phyloP scores from a whole-genome alignment of 2,329 filamentous ascomycete species.

The Stachybotrys elegans region DNA sequence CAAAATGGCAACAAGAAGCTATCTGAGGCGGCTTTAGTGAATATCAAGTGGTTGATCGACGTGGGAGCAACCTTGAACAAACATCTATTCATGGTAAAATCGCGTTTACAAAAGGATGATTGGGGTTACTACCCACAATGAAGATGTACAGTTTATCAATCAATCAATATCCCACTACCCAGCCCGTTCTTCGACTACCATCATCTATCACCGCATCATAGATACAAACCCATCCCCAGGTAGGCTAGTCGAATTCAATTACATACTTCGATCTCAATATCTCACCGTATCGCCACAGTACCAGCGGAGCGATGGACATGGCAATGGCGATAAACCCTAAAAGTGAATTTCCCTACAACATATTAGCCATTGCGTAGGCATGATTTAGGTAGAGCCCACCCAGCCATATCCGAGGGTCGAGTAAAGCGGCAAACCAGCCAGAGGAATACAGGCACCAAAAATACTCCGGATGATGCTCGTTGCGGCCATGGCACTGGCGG shows the following conservation, averaged over 20 bases:
- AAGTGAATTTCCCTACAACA: neutral
- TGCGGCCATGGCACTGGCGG: slow-evolving; percentile 52
- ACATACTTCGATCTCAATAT: neutral
- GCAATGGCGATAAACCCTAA: slow-evolving; percentile 1
- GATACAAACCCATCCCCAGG: neutral
- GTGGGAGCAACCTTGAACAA: neutral
- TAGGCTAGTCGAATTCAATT: neutral
- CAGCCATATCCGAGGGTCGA: neutral
- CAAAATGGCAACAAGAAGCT: neutral
- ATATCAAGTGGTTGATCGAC: slow-evolving; percentile 1
- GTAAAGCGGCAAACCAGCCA: slow-evolving; percentile 49
- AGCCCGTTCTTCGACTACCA: neutral
- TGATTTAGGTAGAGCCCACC: neutral
- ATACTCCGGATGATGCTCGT: slow-evolving; percentile 54
- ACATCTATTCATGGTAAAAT: neutral
- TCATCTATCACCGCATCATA: neutral
- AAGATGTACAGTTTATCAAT: neutral
- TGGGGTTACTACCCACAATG: neutral
- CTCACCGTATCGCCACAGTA: slow-evolving; percentile 1
- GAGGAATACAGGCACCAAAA: slow-evolving; percentile 59
- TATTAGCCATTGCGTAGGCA: neutral
- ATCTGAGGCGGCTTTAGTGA: neutral
- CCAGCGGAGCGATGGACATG: neutral
- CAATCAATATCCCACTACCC: neutral
- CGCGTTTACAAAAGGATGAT: neutral